These are phyloP conservation scores for Populus davidiana DNA, from an alignment of 345 rosid genomes.

Conservation along the genomic window DNA sequence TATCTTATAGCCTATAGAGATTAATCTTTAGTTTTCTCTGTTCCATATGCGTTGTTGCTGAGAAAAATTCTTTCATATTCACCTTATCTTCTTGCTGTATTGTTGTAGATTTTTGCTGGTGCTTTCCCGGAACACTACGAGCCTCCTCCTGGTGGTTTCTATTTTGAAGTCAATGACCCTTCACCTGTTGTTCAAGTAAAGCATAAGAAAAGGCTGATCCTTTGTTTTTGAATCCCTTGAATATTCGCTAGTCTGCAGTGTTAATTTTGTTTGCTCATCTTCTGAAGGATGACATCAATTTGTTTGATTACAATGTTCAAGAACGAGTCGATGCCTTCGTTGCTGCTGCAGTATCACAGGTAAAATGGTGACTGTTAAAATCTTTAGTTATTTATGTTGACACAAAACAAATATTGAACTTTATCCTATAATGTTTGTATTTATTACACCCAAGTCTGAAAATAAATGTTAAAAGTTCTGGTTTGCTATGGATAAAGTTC, in stretches of 20 bases:
- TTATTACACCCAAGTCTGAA: not conserved
- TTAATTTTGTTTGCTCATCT: slow-evolving; percentile 28
- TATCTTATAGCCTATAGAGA: not conserved
- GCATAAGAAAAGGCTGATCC: slow-evolving; percentile 5
- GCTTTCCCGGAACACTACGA: slow-evolving; percentile 90
- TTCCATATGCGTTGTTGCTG: not conserved
- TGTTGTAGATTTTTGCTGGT: slow-evolving; percentile 83
- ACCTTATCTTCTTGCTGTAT: slow-evolving; percentile 12
- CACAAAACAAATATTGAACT: not conserved
- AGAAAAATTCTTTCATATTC: slow-evolving; percentile 1
- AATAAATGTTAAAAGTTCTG: not conserved
- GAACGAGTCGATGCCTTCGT: slow-evolving; percentile 91
- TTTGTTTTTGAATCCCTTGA: slow-evolving; percentile 8
- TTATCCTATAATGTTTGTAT: not conserved
- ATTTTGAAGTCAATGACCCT: slow-evolving; percentile 80
- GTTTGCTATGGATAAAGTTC: not conserved
- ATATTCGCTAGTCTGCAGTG: slow-evolving; percentile 9
- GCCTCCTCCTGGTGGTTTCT: slow-evolving; percentile 86
- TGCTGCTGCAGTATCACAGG: slow-evolving; percentile 91
- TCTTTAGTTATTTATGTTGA: not conserved
- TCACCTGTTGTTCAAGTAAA: slow-evolving; percentile 81
- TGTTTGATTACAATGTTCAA: slow-evolving; percentile 94
- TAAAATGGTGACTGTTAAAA: slow-evolving; percentile 15
- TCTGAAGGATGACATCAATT: slow-evolving; percentile 65
- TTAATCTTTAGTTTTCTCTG: not conserved